Evolutionary conservation across 352 stramenopile species (phyloP).

Genomic region (Pythium aquatile): DNA sequence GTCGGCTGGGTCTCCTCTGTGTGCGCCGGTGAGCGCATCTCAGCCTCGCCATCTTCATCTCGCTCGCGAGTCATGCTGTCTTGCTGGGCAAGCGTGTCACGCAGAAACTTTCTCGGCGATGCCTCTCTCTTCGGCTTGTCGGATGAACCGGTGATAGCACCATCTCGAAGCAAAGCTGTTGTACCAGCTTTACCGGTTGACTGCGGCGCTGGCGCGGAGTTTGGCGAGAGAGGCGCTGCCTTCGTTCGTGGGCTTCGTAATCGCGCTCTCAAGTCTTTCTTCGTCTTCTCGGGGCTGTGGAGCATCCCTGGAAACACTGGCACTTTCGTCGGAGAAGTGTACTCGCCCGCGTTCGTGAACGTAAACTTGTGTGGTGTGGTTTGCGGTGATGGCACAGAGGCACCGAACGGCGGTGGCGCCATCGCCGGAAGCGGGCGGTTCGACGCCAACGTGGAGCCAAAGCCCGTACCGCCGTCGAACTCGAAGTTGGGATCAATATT

Average conservation of each 20-base stretch:
- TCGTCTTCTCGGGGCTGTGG: constrained; percentile 50
- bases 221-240: neutral
- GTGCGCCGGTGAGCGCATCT: constrained; percentile 15
- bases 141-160: neutral
- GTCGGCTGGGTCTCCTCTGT: constrained; percentile 25
- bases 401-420: neutral
- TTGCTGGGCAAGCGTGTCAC: constrained; percentile 40
- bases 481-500: constrained; percentile 62
- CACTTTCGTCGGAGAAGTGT: constrained; percentile 78
- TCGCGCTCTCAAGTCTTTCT: constrained; percentile 21
- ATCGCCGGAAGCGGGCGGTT: constrained; percentile 54
- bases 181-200: neutral
- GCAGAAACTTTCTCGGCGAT: constrained; percentile 65
- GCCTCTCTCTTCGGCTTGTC: constrained; percentile 47
- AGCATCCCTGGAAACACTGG: constrained; percentile 65
- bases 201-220: neutral
- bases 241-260: constrained; percentile 29
- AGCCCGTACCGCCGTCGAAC: constrained; percentile 67
- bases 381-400: constrained; percentile 6
- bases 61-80: constrained; percentile 3
- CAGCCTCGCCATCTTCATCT: constrained; percentile 22
- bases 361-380: constrained; percentile 50
- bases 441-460: constrained; percentile 53
- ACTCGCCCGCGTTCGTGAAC: constrained; percentile 65
- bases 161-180: neutral